phyloP scores from a whole-genome alignment of 495 filamentous ascomycete genomes.

The Sporormia fimetaria region DNA sequence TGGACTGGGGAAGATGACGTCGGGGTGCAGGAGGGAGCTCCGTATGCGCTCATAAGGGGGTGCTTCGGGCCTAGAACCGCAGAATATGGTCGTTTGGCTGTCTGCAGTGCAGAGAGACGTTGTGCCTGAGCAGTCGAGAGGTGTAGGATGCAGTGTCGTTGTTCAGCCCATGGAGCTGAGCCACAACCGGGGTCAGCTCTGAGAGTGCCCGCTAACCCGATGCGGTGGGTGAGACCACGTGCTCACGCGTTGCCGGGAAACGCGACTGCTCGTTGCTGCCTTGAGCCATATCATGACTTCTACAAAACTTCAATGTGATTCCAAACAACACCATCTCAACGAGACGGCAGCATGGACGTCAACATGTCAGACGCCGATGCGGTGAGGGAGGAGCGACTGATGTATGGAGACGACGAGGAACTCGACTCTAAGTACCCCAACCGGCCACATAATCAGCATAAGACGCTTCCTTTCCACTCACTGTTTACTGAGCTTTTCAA shows the following conservation, averaged over 20 bases:
- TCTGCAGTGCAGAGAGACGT: too few species aligned
- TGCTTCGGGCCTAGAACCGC: neutral
- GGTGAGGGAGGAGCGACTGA: slow-evolving; percentile 30
- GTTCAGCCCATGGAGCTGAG: too few species aligned
- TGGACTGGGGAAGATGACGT: slow-evolving; percentile 10
- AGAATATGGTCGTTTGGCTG: too few species aligned
- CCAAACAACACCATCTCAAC: slow-evolving; percentile 10
- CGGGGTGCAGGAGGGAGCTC: neutral
- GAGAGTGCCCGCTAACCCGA: too few species aligned
- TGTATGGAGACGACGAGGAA: slow-evolving; percentile 41
- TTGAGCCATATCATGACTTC: too few species aligned
- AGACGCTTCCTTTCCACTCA: slow-evolving; percentile 73
- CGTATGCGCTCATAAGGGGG: neutral
- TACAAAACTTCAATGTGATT: neutral
- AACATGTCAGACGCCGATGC: slow-evolving; percentile 32
- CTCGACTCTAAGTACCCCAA: slow-evolving; percentile 70
- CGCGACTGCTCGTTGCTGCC: slow-evolving; percentile 6
- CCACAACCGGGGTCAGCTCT: too few species aligned
- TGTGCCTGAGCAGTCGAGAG: too few species aligned
- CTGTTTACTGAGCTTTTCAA: slow-evolving; percentile 73
- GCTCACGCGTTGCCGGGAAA: slow-evolving; percentile 3
- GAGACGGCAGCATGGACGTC: slow-evolving; percentile 26
- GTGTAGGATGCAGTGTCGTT: too few species aligned
- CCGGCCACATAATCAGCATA: slow-evolving; percentile 65
- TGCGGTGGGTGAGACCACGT: too few species aligned